Evolutionary conservation across 805 yeast species (phyloP), one percentile per base, ranked within the genome.

Genomic region (Saccharomycopsis guyanensis): DNA sequence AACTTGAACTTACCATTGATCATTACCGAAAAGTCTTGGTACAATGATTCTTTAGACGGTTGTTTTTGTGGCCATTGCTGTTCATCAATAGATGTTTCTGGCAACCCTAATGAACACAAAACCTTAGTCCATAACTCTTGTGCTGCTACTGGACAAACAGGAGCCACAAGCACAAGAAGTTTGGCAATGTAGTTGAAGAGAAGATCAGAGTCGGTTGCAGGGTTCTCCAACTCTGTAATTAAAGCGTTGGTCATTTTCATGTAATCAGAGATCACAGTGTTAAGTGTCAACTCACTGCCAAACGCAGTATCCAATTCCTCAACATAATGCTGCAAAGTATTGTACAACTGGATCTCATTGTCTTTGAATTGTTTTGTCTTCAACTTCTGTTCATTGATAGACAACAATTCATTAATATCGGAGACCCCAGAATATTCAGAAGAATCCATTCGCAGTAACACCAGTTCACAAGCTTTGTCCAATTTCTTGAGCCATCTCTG

Each of bases 191-290:
- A 64, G 39, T 75, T 71, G 47, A 74, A 53, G 8, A 76, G 55
- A n/a, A 86, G 50, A 0, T 63, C 65, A 0, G 60, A 52, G 36
- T 65, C 60, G 7, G 76, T 63, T 1, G 59, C 53, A 7, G 29
- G 29, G n/a, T 39, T 32, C 1, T 63, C 55, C 4, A 64, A 57
- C 32, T 71, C 70, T 3, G 68, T 37, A 0, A 73, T 71, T 10
- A 48, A n/a, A 1, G 68, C 54, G 55, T 79, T 76, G 8, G 94
- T 82, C 42, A 81, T 61, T 57, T 88, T 93, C 96, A 88, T 91
- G 57, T 78, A 83, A 59, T 88, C 94, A 0, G 97, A 86, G 20
- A 93, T 75, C 1, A 87, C 79, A 0, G 96, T 89, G 61, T 93
- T 91, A 59, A 91, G 67, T 0, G 88, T 71, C 23, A 83, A 63